Conservation (phyloP, 345 rosid species). For the Acer saccharum region DNA sequence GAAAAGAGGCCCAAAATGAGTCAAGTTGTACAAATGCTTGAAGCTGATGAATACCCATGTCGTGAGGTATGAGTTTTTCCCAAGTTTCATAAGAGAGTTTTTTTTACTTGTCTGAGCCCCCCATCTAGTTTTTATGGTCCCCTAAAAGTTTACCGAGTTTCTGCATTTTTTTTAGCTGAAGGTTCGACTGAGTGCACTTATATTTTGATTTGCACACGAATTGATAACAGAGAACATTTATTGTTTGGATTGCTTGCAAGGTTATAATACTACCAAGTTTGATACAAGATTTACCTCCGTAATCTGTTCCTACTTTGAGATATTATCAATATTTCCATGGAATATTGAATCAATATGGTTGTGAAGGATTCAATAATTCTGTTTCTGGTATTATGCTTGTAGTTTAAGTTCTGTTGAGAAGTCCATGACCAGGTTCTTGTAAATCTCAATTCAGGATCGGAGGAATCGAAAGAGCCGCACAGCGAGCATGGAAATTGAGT, state of each 20-base stretch:
- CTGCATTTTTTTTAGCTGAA: neutral
- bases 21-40: constrained; percentile 86
- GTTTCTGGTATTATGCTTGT: neutral
- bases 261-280: neutral
- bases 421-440: neutral
- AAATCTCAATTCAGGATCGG: constrained; percentile 56
- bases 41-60: constrained; percentile 78
- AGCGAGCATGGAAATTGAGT: constrained; percentile 73
- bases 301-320: neutral
- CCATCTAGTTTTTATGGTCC: neutral
- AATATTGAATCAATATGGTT: neutral
- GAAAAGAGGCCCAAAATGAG: constrained; percentile 94
- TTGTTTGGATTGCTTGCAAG: neutral
- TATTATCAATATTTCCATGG: neutral
- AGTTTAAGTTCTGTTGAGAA: neutral
- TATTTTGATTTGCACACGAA: neutral
- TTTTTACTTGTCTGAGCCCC: neutral
- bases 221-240: neutral
- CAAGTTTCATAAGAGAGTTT: neutral
- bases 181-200: neutral
- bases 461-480: constrained; percentile 74
- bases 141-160: neutral
- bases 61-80: constrained; percentile 58
- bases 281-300: neutral
- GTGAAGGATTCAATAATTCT: neutral